Base-by-base conservation (phyloP, 768 basidiomycete genomes). In the Mycena haematopus region DNA sequence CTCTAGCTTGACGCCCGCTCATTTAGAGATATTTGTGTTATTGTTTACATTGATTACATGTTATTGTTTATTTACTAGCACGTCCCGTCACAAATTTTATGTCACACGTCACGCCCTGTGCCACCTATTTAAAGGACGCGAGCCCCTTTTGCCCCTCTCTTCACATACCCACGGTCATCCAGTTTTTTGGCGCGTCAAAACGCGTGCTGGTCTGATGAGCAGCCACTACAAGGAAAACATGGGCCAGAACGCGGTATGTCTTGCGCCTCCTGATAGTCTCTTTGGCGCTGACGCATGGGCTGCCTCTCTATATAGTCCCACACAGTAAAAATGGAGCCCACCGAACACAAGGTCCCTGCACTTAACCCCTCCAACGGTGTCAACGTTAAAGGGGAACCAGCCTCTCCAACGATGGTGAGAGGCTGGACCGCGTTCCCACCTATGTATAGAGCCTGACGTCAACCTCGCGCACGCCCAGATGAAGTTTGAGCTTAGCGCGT, bases 1-100 rank as follows among this genome's bases (percentile, higher is more conserved):
- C 75, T 85, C 44, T 90, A 75, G 52, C 22, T 44, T 6, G 15
- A 6, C 2, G 2, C n/a, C n/a, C 42, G 2, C 4, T n/a, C 1
- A 3, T n/a, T n/a, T n/a, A n/a, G n/a, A n/a, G n/a, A n/a, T n/a
- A 9, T 29, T 58, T 27, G 9, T 29, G 6, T 38, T 33, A 6
- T 33, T 33, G 31, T 33, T 33, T 33, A 33, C n/a, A 31, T 40
- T 22, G 13, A 13, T 7, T 36, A 6, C 36, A 3, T 36, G 14
- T 36, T 36, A 6, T 36, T 36, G 36, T 36, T 36, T 36, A 36
- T 36, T 10, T 36, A 14, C 36, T 3, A 10, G 36, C 60, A 36
- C 52, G 60, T 42, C 0, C 15, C 4, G 62, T 58, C 56, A 58
- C 62, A 52, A n/a, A n/a, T n/a, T n/a, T n/a, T 27, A 9, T n/a